Percentiles rank a stretch among this genome's conserved stretches.
Evolutionary conservation across 2,329 filamentous ascomycete genomes (phyloP).

Genomic region (Ophiostoma sp.): DNA sequence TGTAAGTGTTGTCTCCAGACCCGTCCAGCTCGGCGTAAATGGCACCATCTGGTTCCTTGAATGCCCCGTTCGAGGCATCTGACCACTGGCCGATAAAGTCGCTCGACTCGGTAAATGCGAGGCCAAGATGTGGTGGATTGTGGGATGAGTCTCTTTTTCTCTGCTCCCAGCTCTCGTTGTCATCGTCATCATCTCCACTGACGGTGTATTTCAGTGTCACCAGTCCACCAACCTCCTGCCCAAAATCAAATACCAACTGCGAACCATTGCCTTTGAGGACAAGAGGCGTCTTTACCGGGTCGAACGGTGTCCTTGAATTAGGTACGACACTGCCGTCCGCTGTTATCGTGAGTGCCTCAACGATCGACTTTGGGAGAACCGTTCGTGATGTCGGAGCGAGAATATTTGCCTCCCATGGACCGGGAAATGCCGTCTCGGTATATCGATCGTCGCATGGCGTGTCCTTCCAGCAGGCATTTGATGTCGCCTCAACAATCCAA

Average conservation of each 20-base stretch:
- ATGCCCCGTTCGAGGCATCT: constrained; percentile 49
- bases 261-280: constrained; percentile 47
- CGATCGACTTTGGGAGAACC: constrained; percentile 47
- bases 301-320: background rate
- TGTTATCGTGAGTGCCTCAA: constrained; percentile 29
- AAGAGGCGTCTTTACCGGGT: background rate
- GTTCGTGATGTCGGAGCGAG: constrained; percentile 55
- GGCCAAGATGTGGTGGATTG: constrained; percentile 37
- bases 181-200: background rate
- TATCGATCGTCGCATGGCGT: constrained; percentile 53
- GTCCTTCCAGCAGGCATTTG: constrained; percentile 53
- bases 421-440: constrained; percentile 52
- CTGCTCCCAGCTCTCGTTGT: constrained; percentile 24
- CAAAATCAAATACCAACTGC: constrained; percentile 59
- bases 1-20: constrained; percentile 38
- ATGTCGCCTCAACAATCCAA: background rate
- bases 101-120: constrained; percentile 51
- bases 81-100: constrained; percentile 50
- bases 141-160: background rate
- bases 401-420: constrained; percentile 59
- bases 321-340: background rate
- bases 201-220: constrained; percentile 52
- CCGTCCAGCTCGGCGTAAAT: constrained; percentile 44
- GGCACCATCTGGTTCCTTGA: constrained; percentile 48
- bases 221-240: constrained; percentile 58